Conservation (phyloP, 176 grass and related monocot genomes). For the Leersia perrieri region DNA sequence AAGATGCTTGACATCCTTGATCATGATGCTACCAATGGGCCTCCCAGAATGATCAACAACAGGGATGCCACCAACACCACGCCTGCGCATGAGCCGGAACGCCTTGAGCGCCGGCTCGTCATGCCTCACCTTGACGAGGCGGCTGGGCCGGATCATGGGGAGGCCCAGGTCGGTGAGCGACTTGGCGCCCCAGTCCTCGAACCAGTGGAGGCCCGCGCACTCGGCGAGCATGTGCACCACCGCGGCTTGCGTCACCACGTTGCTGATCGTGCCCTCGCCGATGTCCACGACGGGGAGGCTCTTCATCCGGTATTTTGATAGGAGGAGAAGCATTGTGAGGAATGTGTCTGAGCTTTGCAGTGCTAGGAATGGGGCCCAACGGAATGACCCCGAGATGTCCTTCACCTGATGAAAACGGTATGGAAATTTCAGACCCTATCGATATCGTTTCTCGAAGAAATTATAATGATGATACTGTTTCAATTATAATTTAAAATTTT, state of each 20-base stretch:
- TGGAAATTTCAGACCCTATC: too few species aligned
- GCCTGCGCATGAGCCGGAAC: constrained; percentile 76
- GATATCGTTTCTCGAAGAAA: too few species aligned
- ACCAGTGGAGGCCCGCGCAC: constrained; percentile 89
- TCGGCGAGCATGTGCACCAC: constrained; percentile 96
- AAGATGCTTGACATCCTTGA: constrained; percentile 94
- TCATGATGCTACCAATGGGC: constrained; percentile 82
- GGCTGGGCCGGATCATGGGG: constrained; percentile 59
- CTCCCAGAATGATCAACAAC: constrained; percentile 66
- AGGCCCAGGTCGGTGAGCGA: constrained; percentile 76
- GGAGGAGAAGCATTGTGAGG: constrained; percentile 85
- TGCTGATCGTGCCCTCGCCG: constrained; percentile 79
- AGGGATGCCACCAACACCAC: constrained; percentile 81
- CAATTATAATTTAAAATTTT: too few species aligned
- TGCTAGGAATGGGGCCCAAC: constrained; percentile 95
- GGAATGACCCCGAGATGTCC: constrained; percentile 90
- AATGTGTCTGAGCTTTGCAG: constrained; percentile 95
- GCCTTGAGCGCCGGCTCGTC: constrained; percentile 91
- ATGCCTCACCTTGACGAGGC: constrained; percentile 62
- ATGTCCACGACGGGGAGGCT: constrained; percentile 96
- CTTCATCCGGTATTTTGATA: constrained; percentile 98
- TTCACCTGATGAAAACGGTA: too few species aligned
- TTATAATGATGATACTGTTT: too few species aligned
- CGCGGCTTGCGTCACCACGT: constrained; percentile 79
- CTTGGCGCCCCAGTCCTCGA: constrained; percentile 93